Evolutionary conservation across 1,284 basidiomycete species (phyloP).

Genomic region (Hemileia vastatrix): DNA sequence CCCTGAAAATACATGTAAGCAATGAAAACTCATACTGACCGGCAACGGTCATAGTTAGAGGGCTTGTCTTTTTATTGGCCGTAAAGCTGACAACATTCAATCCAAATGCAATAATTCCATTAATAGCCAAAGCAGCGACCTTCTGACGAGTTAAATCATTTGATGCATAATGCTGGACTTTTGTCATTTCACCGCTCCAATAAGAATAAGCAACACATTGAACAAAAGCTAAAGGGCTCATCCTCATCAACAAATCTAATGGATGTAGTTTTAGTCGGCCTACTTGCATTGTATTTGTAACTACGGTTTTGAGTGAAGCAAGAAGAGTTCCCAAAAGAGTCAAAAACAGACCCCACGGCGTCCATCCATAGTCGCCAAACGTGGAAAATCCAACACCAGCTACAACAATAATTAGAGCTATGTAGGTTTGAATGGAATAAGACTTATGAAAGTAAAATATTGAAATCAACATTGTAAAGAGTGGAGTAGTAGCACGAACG

Average conservation of each 20-base stretch:
- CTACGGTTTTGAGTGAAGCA: slow-evolving; percentile 80
- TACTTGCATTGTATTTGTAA: slow-evolving; percentile 66
- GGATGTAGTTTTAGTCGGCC: slow-evolving; percentile 57
- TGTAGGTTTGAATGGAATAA: slow-evolving; percentile 54
- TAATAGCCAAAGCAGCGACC: slow-evolving; percentile 57
- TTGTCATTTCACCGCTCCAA: slow-evolving; percentile 64
- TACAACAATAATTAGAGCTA: slow-evolving; percentile 75
- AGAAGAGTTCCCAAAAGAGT: slow-evolving; percentile 78
- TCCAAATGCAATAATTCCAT: slow-evolving; percentile 75
- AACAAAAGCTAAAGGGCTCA: slow-evolving; percentile 76
- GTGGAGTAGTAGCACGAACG: slow-evolving; percentile 76
- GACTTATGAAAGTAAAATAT: slow-evolving; percentile 48
- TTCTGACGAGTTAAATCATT: slow-evolving; percentile 52
- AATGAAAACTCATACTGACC: slow-evolving; percentile 49
- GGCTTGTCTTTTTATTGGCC: slow-evolving; percentile 77
- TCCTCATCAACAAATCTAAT: slow-evolving; percentile 69
- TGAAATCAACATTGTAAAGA: slow-evolving; percentile 75
- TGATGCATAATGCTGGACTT: slow-evolving; percentile 50
- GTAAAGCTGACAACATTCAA: slow-evolving; percentile 85
- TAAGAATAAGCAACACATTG: slow-evolving; percentile 70
- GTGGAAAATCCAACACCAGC: slow-evolving; percentile 75
- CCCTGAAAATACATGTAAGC: not conserved
- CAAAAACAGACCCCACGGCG: slow-evolving; percentile 65
- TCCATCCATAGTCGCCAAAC: slow-evolving; percentile 46
- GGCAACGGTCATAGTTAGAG: slow-evolving; percentile 75